Percentiles rank a stretch among this genome's conserved stretches.
These are phyloP conservation scores for Diaporthe humulicola DNA, from an alignment of 2,329 filamentous ascomycete species.

Conservation along the genomic window DNA sequence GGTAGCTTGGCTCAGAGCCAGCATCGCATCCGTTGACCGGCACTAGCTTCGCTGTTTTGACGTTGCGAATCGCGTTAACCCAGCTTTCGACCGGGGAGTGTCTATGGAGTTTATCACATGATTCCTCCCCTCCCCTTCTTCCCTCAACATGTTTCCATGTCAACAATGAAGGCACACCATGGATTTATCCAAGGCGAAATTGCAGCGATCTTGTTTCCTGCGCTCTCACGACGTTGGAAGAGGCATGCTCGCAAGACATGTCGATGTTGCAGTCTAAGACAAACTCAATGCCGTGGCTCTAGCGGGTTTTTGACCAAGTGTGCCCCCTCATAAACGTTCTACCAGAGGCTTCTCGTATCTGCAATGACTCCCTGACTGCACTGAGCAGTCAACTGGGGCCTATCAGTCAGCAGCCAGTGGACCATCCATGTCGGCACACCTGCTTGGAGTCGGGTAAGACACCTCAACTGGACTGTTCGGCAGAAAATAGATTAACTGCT, in stretches of 20 bases:
- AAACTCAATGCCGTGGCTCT: conserved; percentile 14
- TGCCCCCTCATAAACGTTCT: background rate
- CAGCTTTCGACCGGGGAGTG: background rate
- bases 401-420: conserved; percentile 5
- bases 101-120: conserved; percentile 8
- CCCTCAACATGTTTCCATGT: background rate
- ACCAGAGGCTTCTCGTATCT: conserved; percentile 27
- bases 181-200: no score
- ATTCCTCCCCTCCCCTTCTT: background rate
- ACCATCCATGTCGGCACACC: conserved; percentile 17
- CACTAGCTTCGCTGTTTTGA: conserved; percentile 21
- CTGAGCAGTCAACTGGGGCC: background rate
- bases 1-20: conserved; percentile 19
- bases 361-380: conserved; percentile 15
- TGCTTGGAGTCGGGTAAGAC: conserved; percentile 20
- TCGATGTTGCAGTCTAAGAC: background rate
- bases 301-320: conserved; percentile 8
- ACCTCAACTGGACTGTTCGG: conserved; percentile 12
- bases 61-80: background rate
- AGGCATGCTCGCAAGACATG: background rate
- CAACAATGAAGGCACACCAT: background rate
- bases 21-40: conserved; percentile 7
- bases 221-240: background rate
- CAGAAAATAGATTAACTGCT: conserved; percentile 20
- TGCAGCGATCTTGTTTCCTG: background rate